Evolutionary conservation across 495 filamentous ascomycete genomes (phyloP), one percentile per base, ranked within the genome.

Genomic region (Patellaria atrata): DNA sequence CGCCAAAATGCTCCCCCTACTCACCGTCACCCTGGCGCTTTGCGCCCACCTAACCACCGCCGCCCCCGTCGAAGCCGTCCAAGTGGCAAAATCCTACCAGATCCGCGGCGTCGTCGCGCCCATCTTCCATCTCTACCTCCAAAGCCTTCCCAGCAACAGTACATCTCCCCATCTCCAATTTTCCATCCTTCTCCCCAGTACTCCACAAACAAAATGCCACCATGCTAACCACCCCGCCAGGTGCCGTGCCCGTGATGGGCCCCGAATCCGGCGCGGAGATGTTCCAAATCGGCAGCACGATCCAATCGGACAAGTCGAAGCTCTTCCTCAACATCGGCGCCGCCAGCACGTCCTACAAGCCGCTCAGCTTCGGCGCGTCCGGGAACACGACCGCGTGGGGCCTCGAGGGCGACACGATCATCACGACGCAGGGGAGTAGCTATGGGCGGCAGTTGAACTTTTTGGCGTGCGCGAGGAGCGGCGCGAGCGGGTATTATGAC

Each of bases 331-430:
- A 67, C 44, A 60, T 67, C 39, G 59, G 50, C 16, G 38, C 26
- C 24, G 55, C 55, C 20, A 40, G 40, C 11, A 64, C 61, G 13
- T 62, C 55, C 23, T 68, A 67, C 46, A 65, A 67, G 44, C 61
- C 61, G 15, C 42, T 67, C 8, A 57, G 48, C 9, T 62, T 67
- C 27, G 47, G 48, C 19, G 48, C 44, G 12, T 53, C 53, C 17
- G 37, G 55, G 5, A 42, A 33, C 4, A 61, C 58, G 3, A 59
- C 59, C 16, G 62, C 54, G 1, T 68, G 65, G 64, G 61, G 54
- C 8, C 49, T 68, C 35, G 65, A 68, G 51, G 64, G 64, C 5
- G 66, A 68, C 43, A 70, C 65, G 9, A 62, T 68, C 33, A 67
- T 67, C 40, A 68, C 64, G 5, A 45, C 43, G 3, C 51, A 46